phyloP scores from a whole-genome alignment of 371 early-diverging fungal species.

The Rhizopus sp. region DNA sequence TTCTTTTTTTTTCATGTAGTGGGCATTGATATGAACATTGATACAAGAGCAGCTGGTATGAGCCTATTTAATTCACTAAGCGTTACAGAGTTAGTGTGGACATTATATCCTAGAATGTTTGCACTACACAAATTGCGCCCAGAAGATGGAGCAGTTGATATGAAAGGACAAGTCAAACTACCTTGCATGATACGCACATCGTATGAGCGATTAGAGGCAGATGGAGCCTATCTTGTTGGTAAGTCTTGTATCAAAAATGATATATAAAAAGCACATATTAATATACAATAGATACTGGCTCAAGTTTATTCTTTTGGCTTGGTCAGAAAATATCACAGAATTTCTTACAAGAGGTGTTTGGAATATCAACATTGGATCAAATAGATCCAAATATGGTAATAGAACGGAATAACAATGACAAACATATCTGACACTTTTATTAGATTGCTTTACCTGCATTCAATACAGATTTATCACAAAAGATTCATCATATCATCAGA shows the following conservation, averaged over 20 bases:
- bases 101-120: constrained; percentile 87
- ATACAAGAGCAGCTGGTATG: constrained; percentile 81
- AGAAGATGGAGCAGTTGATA: constrained; percentile 44
- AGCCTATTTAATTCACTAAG: constrained; percentile 72
- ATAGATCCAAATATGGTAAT: constrained; percentile 72
- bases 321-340: constrained; percentile 68
- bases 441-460: constrained; percentile 43
- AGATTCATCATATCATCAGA: constrained; percentile 62
- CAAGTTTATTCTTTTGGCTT: constrained; percentile 83
- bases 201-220: constrained; percentile 70
- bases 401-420: constrained; percentile 6
- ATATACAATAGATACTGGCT: constrained; percentile 74
- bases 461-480: constrained; percentile 59
- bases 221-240: constrained; percentile 74
- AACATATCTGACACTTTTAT: not conserved
- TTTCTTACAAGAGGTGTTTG: constrained; percentile 75
- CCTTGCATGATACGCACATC: constrained; percentile 81
- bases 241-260: not conserved
- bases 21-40: constrained; percentile 68
- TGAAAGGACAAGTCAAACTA: constrained; percentile 47
- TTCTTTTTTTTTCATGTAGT: constrained; percentile 21
- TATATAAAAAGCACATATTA: not conserved
- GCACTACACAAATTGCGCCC: constrained; percentile 64
- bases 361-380: constrained; percentile 70
- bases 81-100: constrained; percentile 72